These are phyloP conservation scores for Candida odintsovae DNA, from an alignment of 805 yeast genomes.

Conservation along the genomic window DNA sequence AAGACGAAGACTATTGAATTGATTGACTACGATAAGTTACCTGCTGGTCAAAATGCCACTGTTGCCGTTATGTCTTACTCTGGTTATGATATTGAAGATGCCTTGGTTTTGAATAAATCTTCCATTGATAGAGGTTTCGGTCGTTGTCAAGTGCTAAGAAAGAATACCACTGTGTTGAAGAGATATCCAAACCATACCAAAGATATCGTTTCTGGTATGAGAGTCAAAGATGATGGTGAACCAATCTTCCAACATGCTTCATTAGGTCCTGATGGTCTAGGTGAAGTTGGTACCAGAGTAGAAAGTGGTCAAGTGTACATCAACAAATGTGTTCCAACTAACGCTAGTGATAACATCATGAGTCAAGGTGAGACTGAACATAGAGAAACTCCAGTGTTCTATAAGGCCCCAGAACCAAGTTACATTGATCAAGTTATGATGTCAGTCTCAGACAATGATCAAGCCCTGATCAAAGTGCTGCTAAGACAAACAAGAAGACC, in stretches of 20 bases:
- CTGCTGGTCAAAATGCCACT: conserved; percentile 98
- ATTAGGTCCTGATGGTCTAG: conserved; percentile 91
- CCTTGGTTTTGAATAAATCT: conserved; percentile 87
- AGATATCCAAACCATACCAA: conserved; percentile 91
- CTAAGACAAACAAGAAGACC: conserved; percentile 96
- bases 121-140: conserved; percentile 97
- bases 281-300: conserved; percentile 89
- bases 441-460: conserved; percentile 93
- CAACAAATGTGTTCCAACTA: conserved; percentile 87
- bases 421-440: conserved; percentile 97
- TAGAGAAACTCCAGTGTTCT: conserved; percentile 86
- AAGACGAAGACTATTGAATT: conserved; percentile 95
- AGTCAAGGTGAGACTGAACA: conserved; percentile 43
- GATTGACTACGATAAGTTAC: conserved; percentile 91
- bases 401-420: conserved; percentile 93
- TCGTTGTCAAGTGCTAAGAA: conserved; percentile 91
- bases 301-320: conserved; percentile 92
- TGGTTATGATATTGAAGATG: conserved; percentile 99
- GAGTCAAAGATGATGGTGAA: conserved; percentile 72
- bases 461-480: conserved; percentile 86
- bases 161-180: conserved; percentile 84
- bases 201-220: conserved; percentile 88
- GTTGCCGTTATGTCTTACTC: conserved; percentile 99
- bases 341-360: conserved; percentile 57
- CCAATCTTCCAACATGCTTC: conserved; percentile 85